Conservation (phyloP, 441 rosid species). For the Gossypium davidsonii region DNA sequence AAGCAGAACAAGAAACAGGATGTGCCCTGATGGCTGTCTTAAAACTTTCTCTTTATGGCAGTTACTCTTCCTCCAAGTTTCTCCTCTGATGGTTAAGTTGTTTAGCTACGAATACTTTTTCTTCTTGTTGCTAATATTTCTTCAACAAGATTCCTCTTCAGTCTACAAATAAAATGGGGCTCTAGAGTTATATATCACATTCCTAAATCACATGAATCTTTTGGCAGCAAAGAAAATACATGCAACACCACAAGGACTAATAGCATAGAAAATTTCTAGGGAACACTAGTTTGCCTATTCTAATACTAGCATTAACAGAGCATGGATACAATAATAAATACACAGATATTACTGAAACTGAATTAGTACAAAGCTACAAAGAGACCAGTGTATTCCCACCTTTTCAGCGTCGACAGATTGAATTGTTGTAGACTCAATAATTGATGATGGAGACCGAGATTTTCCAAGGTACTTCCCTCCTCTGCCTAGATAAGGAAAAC, state of each 20-base stretch:
- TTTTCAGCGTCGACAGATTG: constrained; percentile 41
- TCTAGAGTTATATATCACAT: background rate
- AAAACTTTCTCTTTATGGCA: background rate
- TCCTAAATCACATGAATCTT: background rate
- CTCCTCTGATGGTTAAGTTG: background rate
- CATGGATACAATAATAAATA: background rate
- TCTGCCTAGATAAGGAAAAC: constrained; percentile 36
- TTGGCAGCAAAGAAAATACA: background rate
- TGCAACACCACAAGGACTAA: background rate
- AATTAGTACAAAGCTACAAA: background rate
- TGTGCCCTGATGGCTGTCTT: background rate
- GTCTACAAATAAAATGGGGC: background rate
- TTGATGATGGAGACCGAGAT: constrained; percentile 28
- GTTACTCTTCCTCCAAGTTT: background rate
- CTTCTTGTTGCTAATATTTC: background rate
- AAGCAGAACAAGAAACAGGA: background rate
- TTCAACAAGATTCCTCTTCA: background rate
- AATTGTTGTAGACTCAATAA: constrained; percentile 27
- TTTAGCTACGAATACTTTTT: background rate
- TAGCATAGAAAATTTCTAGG: background rate
- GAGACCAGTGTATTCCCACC: constrained; percentile 31
- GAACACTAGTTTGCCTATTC: background rate
- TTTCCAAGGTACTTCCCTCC: constrained; percentile 31
- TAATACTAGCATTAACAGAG: background rate
- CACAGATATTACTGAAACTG: background rate